Evolutionary conservation across 2,329 filamentous ascomycete species (phyloP), one percentile per base, ranked within the genome.

Genomic region (Coniochaeta sp.): DNA sequence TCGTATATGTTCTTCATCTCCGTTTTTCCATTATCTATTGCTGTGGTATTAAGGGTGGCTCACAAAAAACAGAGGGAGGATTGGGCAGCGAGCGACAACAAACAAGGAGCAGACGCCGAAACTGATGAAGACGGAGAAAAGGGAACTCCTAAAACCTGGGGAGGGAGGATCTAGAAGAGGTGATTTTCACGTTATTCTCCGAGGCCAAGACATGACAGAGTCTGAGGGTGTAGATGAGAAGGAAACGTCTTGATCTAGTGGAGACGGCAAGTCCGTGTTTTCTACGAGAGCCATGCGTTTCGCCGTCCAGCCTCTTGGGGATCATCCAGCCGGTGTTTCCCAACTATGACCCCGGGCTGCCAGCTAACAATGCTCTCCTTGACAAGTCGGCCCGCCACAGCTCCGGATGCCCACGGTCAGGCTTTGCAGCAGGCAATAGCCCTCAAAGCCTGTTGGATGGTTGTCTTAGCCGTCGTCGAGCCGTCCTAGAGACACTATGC

Each of bases 1-100:
- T 63, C 59, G 55, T 59, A 58, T 27, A 51, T 53, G 22, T 56
- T 51, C 51, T 53, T 53, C 55, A 58, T 60, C 46, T 57, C 52
- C 56, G 18, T 50, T 56, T 30, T 49, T 30, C 46, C 46, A 49
- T 51, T 53, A 47, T 31, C 6, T 46, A 20, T 38, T 48, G n/a
- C 7, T 48, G 30, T 40, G 16, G 32, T 24, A 24, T 7, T 20
- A 48, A 18, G 33, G 24, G 48, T 22, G 28, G 24, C 24, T 38
- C 6, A 24, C 26, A 48, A 18, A 46, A 28, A 49, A 48, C 20
- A 28, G 22, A 38, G 38, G n/a, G n/a, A n/a, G n/a, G n/a, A n/a
- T n/a, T n/a, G n/a, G 35, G 20, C 33, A 51, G 33, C 18, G 22
- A 45, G 18, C 7, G 50, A 38, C 27, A 28, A 24, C 4, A 31